A percentile compares a stretch with the other conserved stretches of the same genome.
Conservation (phyloP, 495 filamentous ascomycete genomes). For the Baudoinia panamericana region DNA sequence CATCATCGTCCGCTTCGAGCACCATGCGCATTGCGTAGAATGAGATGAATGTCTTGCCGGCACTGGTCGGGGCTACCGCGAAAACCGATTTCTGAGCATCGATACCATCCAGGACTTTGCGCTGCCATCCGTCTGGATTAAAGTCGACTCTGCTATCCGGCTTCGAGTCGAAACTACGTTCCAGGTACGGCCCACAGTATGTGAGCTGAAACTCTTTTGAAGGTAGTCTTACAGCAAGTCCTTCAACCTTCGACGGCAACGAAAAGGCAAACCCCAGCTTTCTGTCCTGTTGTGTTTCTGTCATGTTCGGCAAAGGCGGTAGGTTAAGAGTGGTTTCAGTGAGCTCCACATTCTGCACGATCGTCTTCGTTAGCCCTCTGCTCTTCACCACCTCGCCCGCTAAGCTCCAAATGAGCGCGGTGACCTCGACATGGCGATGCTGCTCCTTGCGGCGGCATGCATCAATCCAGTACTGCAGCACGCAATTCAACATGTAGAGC, state of each 20-base stretch:
- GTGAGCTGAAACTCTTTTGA: constrained; percentile 47
- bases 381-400: constrained; percentile 16
- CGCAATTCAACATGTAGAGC: constrained; percentile 34
- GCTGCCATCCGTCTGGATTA: constrained; percentile 63
- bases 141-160: constrained; percentile 55
- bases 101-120: constrained; percentile 57
- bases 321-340: constrained; percentile 26
- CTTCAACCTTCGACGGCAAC: constrained; percentile 15
- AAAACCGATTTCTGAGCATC: constrained; percentile 56
- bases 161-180: constrained; percentile 53
- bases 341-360: constrained; percentile 19
- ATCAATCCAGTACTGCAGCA: constrained; percentile 28
- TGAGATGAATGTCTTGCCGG: constrained; percentile 48
- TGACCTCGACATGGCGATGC: constrained; percentile 17
- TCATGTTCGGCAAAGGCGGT: constrained; percentile 17
- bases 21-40: constrained; percentile 75
- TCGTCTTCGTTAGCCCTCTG: constrained; percentile 26
- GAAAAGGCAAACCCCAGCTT: constrained; percentile 32
- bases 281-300: constrained; percentile 18
- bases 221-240: constrained; percentile 23
- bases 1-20: constrained; percentile 49
- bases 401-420: constrained; percentile 24
- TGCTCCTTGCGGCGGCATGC: constrained; percentile 20
- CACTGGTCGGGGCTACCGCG: constrained; percentile 64
- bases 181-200: constrained; percentile 59